A percentile compares a stretch with the other conserved stretches of the same genome.
phyloP scores from a whole-genome alignment of 441 rosid genomes.

The Viola pubescens region DNA sequence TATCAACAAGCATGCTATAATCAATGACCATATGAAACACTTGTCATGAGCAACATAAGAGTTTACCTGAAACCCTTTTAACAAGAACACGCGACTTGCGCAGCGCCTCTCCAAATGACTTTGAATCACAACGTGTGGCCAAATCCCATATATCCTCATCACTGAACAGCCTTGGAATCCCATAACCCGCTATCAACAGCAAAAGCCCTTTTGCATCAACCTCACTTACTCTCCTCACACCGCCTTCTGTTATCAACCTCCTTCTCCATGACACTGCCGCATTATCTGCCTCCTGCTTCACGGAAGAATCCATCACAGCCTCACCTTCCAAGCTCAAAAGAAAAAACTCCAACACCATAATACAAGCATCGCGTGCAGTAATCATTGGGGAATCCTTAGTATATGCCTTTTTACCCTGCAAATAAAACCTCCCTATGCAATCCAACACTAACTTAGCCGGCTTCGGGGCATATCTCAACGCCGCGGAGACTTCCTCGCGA shows the following conservation, averaged over 20 bases:
- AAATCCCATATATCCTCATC: conserved; percentile 48
- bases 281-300: conserved; percentile 35
- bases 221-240: conserved; percentile 34
- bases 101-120: conserved; percentile 36
- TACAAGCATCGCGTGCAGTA: conserved; percentile 46
- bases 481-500: conserved; percentile 40
- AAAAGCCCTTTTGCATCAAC: conserved; percentile 68
- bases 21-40: not conserved
- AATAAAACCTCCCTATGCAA: conserved; percentile 54
- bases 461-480: conserved; percentile 40
- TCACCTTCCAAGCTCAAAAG: conserved; percentile 23
- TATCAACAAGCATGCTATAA: not conserved
- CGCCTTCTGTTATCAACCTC: conserved; percentile 57
- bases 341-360: conserved; percentile 49
- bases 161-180: conserved; percentile 45
- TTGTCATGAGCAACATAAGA: not conserved
- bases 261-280: conserved; percentile 61
- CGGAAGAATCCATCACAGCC: conserved; percentile 17
- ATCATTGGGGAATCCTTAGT: conserved; percentile 39
- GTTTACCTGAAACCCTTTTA: conserved; percentile 45
- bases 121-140: conserved; percentile 32
- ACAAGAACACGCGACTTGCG: conserved; percentile 39
- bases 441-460: conserved; percentile 64
- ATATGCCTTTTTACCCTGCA: conserved; percentile 52
- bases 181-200: conserved; percentile 52